A percentile compares a stretch with the other conserved stretches of the same genome.
Evolutionary conservation across 2,329 filamentous ascomycete genomes (phyloP).

Genomic region (Colletotrichum siamense): DNA sequence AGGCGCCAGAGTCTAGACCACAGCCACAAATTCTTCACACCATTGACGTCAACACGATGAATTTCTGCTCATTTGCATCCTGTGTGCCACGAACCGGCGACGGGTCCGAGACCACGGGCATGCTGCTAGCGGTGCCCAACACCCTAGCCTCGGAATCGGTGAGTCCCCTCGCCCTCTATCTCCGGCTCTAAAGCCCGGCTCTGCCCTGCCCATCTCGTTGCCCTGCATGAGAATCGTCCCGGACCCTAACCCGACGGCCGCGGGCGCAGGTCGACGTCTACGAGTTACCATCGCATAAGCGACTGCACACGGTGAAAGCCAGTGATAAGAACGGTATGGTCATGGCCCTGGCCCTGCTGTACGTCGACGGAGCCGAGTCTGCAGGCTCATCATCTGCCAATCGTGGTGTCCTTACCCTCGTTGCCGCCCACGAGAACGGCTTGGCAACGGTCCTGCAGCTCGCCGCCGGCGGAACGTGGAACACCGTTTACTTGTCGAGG

Average conservation of each 20-base stretch:
- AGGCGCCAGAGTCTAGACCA: constrained; percentile 49
- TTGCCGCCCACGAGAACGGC: constrained; percentile 88
- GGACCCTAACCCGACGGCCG: constrained; percentile 6
- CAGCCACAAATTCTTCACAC: constrained; percentile 87
- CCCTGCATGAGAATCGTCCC: neutral
- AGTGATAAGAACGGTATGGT: constrained; percentile 76
- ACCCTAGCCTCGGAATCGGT: constrained; percentile 75
- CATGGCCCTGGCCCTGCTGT: constrained; percentile 77
- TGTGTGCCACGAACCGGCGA: constrained; percentile 39
- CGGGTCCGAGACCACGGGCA: neutral
- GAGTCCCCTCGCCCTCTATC: constrained; percentile 28
- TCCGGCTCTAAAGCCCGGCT: constrained; percentile 10
- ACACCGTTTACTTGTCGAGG: constrained; percentile 65
- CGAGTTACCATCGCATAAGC: constrained; percentile 74
- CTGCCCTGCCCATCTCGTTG: neutral
- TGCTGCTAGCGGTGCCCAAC: constrained; percentile 82
- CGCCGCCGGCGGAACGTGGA: constrained; percentile 45
- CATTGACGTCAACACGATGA: constrained; percentile 88
- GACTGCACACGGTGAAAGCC: constrained; percentile 64
- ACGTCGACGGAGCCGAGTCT: constrained; percentile 39
- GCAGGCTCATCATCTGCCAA: neutral
- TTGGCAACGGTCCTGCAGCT: constrained; percentile 70
- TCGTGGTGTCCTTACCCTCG: constrained; percentile 57
- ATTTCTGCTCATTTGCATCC: constrained; percentile 86
- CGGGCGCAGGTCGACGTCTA: constrained; percentile 75